A percentile compares a stretch with the other conserved stretches of the same genome.
Conservation (phyloP, 2,329 filamentous ascomycete genomes). For the Blumeria hordei region DNA sequence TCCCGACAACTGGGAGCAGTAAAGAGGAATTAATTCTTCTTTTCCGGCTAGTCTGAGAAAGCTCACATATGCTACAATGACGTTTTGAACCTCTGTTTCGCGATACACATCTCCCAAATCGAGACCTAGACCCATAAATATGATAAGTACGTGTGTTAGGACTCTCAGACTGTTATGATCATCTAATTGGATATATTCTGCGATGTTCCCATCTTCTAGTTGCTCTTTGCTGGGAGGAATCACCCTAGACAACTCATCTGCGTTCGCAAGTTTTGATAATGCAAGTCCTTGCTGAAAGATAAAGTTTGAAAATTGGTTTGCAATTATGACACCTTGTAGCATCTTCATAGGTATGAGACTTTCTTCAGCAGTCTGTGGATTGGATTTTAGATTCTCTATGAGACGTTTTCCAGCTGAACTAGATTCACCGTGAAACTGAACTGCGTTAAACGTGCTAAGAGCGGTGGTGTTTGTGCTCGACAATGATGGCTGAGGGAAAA, state of each 20-base stretch:
- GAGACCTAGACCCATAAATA: slow-evolving; percentile 35
- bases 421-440: slow-evolving; percentile 34
- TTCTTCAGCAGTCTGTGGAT: slow-evolving; percentile 30
- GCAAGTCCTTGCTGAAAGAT: slow-evolving; percentile 33
- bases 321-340: slow-evolving; percentile 52
- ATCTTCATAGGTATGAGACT: slow-evolving; percentile 44
- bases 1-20: slow-evolving; percentile 53
- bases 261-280: slow-evolving; percentile 24
- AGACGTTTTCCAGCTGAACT: slow-evolving; percentile 29
- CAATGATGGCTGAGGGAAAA: slow-evolving; percentile 27
- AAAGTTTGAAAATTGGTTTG: slow-evolving; percentile 31
- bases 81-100: slow-evolving; percentile 32
- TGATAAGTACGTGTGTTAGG: slow-evolving; percentile 42
- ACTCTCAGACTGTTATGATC: slow-evolving; percentile 44
- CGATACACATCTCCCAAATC: slow-evolving; percentile 20
- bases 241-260: slow-evolving; percentile 19
- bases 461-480: slow-evolving; percentile 27
- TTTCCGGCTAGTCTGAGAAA: slow-evolving; percentile 49
- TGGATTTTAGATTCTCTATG: slow-evolving; percentile 33
- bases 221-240: slow-evolving; percentile 19
- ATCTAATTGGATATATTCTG: slow-evolving; percentile 27
- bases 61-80: slow-evolving; percentile 62
- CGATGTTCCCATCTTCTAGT: slow-evolving; percentile 16
- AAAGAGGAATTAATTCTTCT: slow-evolving; percentile 61
- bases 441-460: slow-evolving; percentile 38